A percentile compares a stretch with the other conserved stretches of the same genome.
These are phyloP conservation scores for Blastobotrys serpentis DNA, from an alignment of 1,139 yeast species.

Conservation along the genomic window DNA sequence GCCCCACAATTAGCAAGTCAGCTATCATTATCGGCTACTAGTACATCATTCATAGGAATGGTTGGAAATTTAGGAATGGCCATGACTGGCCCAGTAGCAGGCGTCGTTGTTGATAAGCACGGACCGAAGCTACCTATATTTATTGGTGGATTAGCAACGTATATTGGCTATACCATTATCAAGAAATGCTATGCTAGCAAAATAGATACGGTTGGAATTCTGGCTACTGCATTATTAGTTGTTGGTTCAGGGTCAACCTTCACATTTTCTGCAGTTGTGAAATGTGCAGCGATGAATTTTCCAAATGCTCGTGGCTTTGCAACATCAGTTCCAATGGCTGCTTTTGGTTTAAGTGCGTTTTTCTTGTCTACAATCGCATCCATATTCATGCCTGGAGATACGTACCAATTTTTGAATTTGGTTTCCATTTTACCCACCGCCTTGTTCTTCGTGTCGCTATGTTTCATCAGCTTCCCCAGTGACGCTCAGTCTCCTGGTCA, in stretches of 20 bases:
- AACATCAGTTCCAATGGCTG: constrained; percentile 44
- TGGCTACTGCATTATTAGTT: constrained; percentile 34
- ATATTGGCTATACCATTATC: constrained; percentile 36
- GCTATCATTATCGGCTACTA: constrained; percentile 53
- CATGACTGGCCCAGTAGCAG: constrained; percentile 60
- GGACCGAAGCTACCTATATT: constrained; percentile 49
- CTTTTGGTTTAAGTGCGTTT: constrained; percentile 45
- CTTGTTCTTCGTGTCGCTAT: constrained; percentile 29
- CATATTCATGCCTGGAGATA: constrained; percentile 34
- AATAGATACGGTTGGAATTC: constrained; percentile 28
- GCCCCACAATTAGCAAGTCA: constrained; percentile 62
- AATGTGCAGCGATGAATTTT: constrained; percentile 45
- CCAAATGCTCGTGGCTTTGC: constrained; percentile 42
- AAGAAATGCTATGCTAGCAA: constrained; percentile 28
- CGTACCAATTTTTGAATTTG: constrained; percentile 36
- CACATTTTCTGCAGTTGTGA: constrained; percentile 42
- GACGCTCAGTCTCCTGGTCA: constrained; percentile 17
- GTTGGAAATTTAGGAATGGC: constrained; percentile 62
- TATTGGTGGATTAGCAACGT: constrained; percentile 33
- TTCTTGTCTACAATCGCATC: constrained; percentile 38
- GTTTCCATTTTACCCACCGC: constrained; percentile 36
- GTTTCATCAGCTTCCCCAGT: constrained; percentile 28
- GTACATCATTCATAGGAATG: constrained; percentile 56
- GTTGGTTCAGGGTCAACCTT: constrained; percentile 43
- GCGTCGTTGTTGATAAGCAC: constrained; percentile 54